Percentiles rank a stretch among this genome's conserved stretches.
phyloP scores from a whole-genome alignment of 768 basidiomycete species.

The Amanita brunnescens region DNA sequence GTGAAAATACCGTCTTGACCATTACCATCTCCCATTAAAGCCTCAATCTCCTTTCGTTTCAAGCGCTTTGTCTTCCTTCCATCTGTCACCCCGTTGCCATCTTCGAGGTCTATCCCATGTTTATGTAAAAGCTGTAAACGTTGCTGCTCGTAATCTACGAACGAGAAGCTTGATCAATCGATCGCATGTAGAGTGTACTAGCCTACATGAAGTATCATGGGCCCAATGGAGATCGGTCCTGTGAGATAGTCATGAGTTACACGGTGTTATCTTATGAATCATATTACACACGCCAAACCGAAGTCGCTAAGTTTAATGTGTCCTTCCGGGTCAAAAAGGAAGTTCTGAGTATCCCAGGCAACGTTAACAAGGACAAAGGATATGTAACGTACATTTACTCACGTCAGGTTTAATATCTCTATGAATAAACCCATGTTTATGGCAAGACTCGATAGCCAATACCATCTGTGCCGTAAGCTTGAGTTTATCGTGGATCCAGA shows the following conservation, averaged over 20 bases:
- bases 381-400: constrained; percentile 21
- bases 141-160: constrained; percentile 88
- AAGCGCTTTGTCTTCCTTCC: constrained; percentile 70
- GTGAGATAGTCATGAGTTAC: constrained; percentile 14
- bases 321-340: constrained; percentile 87
- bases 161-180: constrained; percentile 13
- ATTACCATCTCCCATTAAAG: constrained; percentile 75
- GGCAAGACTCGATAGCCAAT: constrained; percentile 86
- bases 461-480: constrained; percentile 58
- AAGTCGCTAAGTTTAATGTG: constrained; percentile 96
- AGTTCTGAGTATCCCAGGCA: constrained; percentile 53
- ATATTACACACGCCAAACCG: constrained; percentile 75
- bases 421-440: constrained; percentile 94
- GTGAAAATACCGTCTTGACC: constrained; percentile 84
- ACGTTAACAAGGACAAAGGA: constrained; percentile 14
- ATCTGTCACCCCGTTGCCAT: constrained; percentile 54
- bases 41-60: constrained; percentile 75
- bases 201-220: constrained; percentile 83
- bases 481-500: constrained; percentile 12
- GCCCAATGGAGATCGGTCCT: constrained; percentile 95
- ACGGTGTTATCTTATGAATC: constrained; percentile 10
- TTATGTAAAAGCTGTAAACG: constrained; percentile 80
- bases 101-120: constrained; percentile 93
- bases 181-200: not conserved
- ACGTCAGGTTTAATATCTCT: constrained; percentile 96